Evolutionary conservation across 1,284 basidiomycete genomes (phyloP), one percentile per base, ranked within the genome.

Genomic region (Ustilago tritici): DNA sequence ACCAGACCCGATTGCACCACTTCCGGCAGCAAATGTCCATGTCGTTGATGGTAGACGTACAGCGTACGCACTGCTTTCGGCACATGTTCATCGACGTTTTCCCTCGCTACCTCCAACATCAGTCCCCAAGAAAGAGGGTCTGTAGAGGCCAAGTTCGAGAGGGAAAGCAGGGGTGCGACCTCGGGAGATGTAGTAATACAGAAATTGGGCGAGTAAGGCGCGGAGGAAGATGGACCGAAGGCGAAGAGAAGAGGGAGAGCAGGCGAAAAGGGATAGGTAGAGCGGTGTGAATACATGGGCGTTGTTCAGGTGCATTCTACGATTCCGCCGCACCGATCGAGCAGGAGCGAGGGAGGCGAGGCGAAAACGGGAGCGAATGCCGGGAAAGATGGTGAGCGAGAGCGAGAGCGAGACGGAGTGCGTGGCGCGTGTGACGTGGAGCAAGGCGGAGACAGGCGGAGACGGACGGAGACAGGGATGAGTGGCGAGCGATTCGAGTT

Each of bases 221-320:
- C 70, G 63, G 9, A 76, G 56, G 40, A 61, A 61, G 17, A 28
- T 8, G 2, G 0, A 3, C 3, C 23, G 23, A 28, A 28, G 7
- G 17, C 35, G 14, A 15, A 23, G 10, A 7, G 47, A 17, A 17
- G 43, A 11, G 15, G 35, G 10, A 7, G 47, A 17, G 19, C 8
- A 9, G 6, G 61, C n/a, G 23, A 75, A 31, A 3, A 56, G 43
- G 10, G 38, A 4, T 8, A 76, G 61, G 4, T 50, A 52, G 34
- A 66, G 50, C 5, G 57, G 55, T 3, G 73, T 66, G 40, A 76
- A 79, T 17, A 79, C 65, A 28, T 76, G 64, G 3, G 73, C 70
- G 52, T 79, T 79, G 73, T 79, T 76, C 19, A 66, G 46, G 61
- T 79, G 77, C 67, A 79, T 68, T 19, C 69, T 70, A 38, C 15